These are phyloP conservation scores for Micromonas commoda DNA, from an alignment of 139 green algal species.

Conservation along the genomic window DNA sequence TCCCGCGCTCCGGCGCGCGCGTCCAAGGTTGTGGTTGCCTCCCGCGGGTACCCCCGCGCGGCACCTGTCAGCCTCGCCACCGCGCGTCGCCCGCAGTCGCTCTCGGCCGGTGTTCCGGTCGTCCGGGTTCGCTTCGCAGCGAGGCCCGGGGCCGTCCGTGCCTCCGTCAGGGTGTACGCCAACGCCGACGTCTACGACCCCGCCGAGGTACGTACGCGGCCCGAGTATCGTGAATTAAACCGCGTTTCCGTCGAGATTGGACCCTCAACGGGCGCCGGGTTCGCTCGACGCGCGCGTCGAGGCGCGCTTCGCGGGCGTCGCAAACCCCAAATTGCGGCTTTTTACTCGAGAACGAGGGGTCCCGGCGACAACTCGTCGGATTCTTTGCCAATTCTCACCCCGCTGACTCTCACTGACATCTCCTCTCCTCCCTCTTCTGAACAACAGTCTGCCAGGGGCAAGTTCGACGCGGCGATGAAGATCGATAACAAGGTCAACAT, in stretches of 20 bases:
- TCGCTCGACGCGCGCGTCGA: background rate
- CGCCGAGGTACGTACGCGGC: no score
- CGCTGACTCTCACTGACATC: background rate
- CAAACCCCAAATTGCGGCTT: background rate
- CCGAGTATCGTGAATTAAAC: no score
- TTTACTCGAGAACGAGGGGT: background rate
- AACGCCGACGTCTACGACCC: background rate
- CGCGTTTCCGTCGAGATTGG: background rate
- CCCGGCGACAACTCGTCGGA: no score
- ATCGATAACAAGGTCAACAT: slow-evolving; percentile 22
- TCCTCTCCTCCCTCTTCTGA: background rate
- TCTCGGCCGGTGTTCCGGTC: no score
- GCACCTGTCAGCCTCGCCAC: no score
- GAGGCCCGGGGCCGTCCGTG: no score
- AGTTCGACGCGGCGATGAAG: slow-evolving; percentile 15
- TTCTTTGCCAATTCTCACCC: background rate
- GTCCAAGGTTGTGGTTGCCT: no score
- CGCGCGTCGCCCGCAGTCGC: no score
- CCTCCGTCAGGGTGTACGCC: background rate
- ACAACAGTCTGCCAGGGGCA: background rate
- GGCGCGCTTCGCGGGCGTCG: background rate
- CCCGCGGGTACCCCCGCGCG: no score
- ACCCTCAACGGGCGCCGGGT: background rate
- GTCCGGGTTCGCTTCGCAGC: background rate
- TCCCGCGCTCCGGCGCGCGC: no score